Conservation (phyloP, 306 rosid species). For the Vigna reflexopilosa region DNA sequence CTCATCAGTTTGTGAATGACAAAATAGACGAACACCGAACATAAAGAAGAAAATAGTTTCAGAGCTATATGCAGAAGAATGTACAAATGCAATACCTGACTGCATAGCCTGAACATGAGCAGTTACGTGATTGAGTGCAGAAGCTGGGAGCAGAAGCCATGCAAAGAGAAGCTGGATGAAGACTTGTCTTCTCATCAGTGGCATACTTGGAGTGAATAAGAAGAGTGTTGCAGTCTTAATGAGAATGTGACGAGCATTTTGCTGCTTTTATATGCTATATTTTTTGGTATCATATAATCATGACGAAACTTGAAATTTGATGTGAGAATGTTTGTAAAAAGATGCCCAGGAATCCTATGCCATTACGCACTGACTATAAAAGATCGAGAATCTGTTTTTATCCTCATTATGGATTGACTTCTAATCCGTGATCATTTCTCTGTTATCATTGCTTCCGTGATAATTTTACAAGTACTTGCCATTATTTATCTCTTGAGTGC, state of each 20-base stretch:
- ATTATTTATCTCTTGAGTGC: constrained; percentile 50
- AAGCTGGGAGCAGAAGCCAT: constrained; percentile 64
- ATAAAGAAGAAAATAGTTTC: constrained; percentile 7
- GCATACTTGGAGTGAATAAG: constrained; percentile 46
- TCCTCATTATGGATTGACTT: constrained; percentile 72
- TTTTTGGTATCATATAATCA: constrained; percentile 54
- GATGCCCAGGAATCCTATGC: constrained; percentile 73
- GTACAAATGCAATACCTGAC: constrained; percentile 59
- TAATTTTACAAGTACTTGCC: constrained; percentile 51
- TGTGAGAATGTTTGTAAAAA: constrained; percentile 56
- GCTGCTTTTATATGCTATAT: constrained; percentile 42
- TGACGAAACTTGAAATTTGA: constrained; percentile 51
- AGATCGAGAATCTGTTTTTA: constrained; percentile 58
- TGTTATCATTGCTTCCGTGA: constrained; percentile 70
- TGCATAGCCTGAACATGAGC: constrained; percentile 51
- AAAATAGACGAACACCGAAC: background rate
- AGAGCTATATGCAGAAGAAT: constrained; percentile 3
- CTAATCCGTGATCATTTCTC: constrained; percentile 52
- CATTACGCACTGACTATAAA: constrained; percentile 37
- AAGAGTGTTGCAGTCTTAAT: constrained; percentile 38
- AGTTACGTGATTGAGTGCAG: constrained; percentile 49
- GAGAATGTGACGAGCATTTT: constrained; percentile 38
- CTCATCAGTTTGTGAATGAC: background rate
- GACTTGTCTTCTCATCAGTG: constrained; percentile 63
- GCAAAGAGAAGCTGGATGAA: constrained; percentile 54